Conservation (phyloP, 805 yeast species). For the Metschnikowia koreensis region DNA sequence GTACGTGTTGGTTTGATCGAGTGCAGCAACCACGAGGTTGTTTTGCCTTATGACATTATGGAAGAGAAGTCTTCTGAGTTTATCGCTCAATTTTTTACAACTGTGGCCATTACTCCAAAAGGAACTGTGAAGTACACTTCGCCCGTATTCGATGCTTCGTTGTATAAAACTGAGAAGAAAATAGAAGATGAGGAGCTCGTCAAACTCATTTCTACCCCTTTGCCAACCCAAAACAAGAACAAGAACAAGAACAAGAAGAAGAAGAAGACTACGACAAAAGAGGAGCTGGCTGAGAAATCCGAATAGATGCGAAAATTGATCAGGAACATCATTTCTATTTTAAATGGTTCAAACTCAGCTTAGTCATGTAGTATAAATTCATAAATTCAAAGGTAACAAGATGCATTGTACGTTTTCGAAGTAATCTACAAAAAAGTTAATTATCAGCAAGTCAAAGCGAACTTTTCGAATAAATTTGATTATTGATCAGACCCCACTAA, state of each 20-base stretch:
- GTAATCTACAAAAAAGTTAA: too few species aligned
- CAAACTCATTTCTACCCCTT: conserved; percentile 16
- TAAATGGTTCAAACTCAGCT: not conserved
- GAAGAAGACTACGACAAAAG: conserved; percentile 11
- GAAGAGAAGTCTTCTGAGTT: conserved; percentile 64
- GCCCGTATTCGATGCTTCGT: conserved; percentile 48
- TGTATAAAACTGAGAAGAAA: conserved; percentile 56
- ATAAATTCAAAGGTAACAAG: not conserved
- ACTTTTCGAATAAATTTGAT: not conserved
- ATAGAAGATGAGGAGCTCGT: conserved; percentile 49
- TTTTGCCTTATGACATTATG: conserved; percentile 66
- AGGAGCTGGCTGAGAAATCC: not conserved
- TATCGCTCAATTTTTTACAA: conserved; percentile 72
- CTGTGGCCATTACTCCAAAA: conserved; percentile 70
- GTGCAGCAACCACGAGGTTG: conserved; percentile 63
- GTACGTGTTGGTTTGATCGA: conserved; percentile 74
- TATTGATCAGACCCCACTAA: too few species aligned
- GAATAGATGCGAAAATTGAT: not conserved
- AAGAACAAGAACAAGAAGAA: conserved; percentile 15
- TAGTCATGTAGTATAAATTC: not conserved
- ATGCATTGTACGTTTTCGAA: not conserved
- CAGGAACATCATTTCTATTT: not conserved
- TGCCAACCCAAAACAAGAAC: conserved; percentile 13
- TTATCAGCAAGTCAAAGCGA: not conserved
- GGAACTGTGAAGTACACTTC: conserved; percentile 65